Base-by-base conservation (phyloP, 2,329 filamentous ascomycete species). In the Diaporthe vaccinii region DNA sequence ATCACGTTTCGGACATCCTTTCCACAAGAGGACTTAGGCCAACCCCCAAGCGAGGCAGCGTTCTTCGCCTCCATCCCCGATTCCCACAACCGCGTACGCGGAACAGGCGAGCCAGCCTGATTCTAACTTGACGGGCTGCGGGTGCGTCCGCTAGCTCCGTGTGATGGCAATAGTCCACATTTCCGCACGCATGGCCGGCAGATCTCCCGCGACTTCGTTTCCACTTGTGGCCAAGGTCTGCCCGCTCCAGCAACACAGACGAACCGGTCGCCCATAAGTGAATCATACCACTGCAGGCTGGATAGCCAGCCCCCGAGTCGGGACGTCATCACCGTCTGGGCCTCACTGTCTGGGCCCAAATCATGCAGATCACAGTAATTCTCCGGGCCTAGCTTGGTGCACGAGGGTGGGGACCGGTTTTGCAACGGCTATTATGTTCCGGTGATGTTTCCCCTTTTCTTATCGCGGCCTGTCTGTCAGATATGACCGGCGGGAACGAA, bases 81-180 rank as follows among this genome's bases (percentile, higher is more conserved):
- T 53, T 68, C 31, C 62, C 46, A 39, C 46, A 53, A 8, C 3
- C 31, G 9, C 62, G 46, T 17, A 53, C 62, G 62, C 62, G 46
- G 25, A 51, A 49, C 62, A 28, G 46, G 25, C 62, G 22, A 6
- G 25, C 62, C 62, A 53, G 34, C 7, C 62, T 53, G n/a, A 4
- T 53, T 39, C 17, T 68, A 22, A 68, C 46, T 41, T 44, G 62
- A 53, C 65, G 65, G 41, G 34, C 65, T 55, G 65, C 65, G 49
- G 65, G 65, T 69, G 46, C 49, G 46, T 53, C 65, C 65, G 46
- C 46, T 68, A 68, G 65, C 31, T 53, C 46, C 8, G 65, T 68
- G 65, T 68, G 31, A 68, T 68, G 65, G 46, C 65, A 55, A 41
- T 69, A 69, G 49, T 28, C 65, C 65, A 69, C 65, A 68, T 12